Percentiles rank a stretch among this genome's conserved stretches.
phyloP scores from a whole-genome alignment of 805 yeast species.

The Pichia scutulata region DNA sequence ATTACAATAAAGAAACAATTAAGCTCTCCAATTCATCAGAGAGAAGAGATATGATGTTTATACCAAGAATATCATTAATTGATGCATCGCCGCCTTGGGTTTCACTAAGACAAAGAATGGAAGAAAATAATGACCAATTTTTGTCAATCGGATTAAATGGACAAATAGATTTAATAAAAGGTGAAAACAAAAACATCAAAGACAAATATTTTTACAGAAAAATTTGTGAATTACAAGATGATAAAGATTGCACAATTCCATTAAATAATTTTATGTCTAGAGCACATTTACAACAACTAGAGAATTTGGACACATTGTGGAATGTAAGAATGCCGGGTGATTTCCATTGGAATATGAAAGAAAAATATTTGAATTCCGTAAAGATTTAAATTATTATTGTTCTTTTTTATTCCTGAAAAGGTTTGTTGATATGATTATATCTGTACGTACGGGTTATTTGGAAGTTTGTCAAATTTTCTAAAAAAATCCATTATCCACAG shows the following conservation, averaged over 20 bases:
- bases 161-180: conserved; percentile 21
- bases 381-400: not conserved
- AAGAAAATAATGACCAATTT: conserved; percentile 13
- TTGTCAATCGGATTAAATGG: conserved; percentile 34
- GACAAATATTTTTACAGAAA: not conserved
- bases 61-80: conserved; percentile 22
- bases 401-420: too few relatives aligned
- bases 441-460: too few relatives aligned
- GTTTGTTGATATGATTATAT: not conserved
- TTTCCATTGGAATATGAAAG: not conserved
- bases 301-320: not conserved
- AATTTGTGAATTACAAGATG: not conserved
- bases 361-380: not conserved
- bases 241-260: not conserved
- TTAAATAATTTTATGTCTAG: not conserved
- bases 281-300: not conserved
- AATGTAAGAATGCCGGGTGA: not conserved
- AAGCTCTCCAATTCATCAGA: conserved; percentile 28
- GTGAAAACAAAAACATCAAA: not conserved
- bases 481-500: too few relatives aligned
- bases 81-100: conserved; percentile 28
- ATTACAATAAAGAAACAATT: conserved; percentile 20
- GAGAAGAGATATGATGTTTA: conserved; percentile 21
- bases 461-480: too few relatives aligned
- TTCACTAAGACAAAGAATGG: not conserved